A percentile compares a stretch with the other conserved stretches of the same genome.
Evolutionary conservation across 345 rosid genomes (phyloP).

Genomic region (Psidium guajava): DNA sequence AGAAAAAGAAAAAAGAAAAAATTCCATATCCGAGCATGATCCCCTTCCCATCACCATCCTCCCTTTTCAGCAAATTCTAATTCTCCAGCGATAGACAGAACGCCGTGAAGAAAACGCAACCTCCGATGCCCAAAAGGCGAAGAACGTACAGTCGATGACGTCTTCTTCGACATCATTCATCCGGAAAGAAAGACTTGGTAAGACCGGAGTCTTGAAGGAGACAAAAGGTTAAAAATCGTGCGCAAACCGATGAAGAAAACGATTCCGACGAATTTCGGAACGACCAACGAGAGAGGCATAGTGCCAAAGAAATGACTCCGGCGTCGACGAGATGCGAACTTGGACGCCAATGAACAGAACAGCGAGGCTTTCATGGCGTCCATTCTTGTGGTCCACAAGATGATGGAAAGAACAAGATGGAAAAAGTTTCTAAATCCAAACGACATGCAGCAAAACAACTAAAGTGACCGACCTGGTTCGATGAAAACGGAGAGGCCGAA

Average conservation of each 20-base stretch:
- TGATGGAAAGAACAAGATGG: neutral
- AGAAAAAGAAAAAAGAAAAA: neutral
- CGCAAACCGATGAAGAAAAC: neutral
- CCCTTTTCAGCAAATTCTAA: neutral
- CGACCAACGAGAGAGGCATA: neutral
- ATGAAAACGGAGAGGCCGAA: slow-evolving; percentile 92
- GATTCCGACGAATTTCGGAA: neutral
- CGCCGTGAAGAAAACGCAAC: neutral
- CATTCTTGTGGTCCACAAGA: neutral
- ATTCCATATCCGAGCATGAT: neutral
- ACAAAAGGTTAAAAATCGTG: neutral
- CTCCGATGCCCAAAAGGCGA: neutral
- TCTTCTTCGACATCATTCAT: neutral
- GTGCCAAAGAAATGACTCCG: neutral
- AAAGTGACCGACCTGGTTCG: slow-evolving; percentile 46
- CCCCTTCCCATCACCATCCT: neutral
- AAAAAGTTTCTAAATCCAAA: neutral
- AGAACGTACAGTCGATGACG: neutral
- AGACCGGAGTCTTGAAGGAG: neutral
- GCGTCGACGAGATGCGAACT: neutral
- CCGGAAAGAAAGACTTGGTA: neutral
- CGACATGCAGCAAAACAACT: neutral
- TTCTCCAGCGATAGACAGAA: neutral
- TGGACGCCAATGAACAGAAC: neutral
- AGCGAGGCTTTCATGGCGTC: neutral